Evolutionary conservation across 805 yeast genomes (phyloP).

Genomic region (Wickerhamomyces chambardii): DNA sequence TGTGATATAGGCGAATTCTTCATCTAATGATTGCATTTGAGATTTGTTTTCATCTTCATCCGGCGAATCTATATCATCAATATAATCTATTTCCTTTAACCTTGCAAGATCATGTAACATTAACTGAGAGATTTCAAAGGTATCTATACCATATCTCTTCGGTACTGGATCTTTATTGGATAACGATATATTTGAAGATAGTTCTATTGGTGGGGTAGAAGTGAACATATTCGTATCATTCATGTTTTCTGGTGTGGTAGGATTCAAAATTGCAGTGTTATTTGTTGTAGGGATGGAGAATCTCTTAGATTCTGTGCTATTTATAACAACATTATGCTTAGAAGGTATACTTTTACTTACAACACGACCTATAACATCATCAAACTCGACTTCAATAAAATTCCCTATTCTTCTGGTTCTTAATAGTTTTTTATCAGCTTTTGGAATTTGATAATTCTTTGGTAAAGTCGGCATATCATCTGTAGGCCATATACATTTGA

Average conservation of each 20-base stretch:
- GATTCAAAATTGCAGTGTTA: too few species aligned
- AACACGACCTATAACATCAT: background rate
- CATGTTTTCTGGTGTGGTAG: too few species aligned
- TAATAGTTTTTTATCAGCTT: background rate
- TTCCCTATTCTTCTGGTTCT: background rate
- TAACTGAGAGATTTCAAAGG: background rate
- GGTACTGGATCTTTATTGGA: background rate
- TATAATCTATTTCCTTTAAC: background rate
- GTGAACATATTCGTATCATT: too few species aligned
- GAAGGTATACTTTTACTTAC: background rate
- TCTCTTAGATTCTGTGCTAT: too few species aligned
- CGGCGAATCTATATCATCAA: background rate
- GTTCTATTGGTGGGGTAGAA: too few species aligned
- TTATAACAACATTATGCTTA: too few species aligned
- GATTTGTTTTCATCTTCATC: background rate
- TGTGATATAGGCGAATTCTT: background rate
- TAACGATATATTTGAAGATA: too few species aligned
- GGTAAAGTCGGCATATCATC: constrained; percentile 9
- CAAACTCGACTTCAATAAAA: background rate
- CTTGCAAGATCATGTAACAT: background rate
- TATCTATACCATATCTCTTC: background rate
- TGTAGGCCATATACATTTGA: constrained; percentile 19
- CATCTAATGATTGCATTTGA: background rate
- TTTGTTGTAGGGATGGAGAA: too few species aligned
- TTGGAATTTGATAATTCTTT: constrained; percentile 9